These are phyloP conservation scores for Anacardium occidentale DNA, from an alignment of 345 rosid species.

Conservation along the genomic window DNA sequence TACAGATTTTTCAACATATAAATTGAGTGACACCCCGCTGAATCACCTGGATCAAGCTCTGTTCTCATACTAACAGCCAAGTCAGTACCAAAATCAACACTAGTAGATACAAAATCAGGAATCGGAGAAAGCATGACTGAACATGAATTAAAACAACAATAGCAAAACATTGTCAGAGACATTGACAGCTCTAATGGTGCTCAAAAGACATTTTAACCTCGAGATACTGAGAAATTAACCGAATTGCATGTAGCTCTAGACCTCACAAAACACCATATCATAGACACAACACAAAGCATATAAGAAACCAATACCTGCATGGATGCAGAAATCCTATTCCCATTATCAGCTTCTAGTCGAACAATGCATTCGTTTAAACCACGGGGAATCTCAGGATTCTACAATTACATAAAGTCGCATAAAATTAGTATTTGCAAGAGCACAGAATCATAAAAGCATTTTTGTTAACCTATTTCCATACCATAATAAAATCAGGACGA, in stretches of 20 bases:
- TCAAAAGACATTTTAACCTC: neutral
- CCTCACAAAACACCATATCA: neutral
- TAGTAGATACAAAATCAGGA: conserved; percentile 76
- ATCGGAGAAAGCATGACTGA: conserved; percentile 40
- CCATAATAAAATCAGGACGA: conserved; percentile 70
- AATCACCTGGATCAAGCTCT: conserved; percentile 85
- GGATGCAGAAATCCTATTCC: conserved; percentile 72
- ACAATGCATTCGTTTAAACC: conserved; percentile 89
- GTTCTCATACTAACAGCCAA: conserved; percentile 78
- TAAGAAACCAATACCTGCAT: conserved; percentile 62
- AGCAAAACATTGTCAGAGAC: neutral
- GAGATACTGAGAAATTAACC: conserved; percentile 15
- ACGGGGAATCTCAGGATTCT: conserved; percentile 78
- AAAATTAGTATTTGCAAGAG: conserved; percentile 14
- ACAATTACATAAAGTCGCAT: conserved; percentile 18
- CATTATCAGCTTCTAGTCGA: conserved; percentile 74
- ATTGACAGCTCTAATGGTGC: neutral
- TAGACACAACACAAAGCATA: neutral
- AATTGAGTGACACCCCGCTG: neutral
- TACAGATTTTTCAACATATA: conserved; percentile 9
- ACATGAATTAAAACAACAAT: neutral
- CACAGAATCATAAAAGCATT: neutral
- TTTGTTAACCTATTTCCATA: conserved; percentile 29
- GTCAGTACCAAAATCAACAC: conserved; percentile 79
- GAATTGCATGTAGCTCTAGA: neutral